Evolutionary conservation across 202 grass and related monocot species (phyloP), one percentile per base, ranked within the genome.

Genomic region (Musa balbisiana): DNA sequence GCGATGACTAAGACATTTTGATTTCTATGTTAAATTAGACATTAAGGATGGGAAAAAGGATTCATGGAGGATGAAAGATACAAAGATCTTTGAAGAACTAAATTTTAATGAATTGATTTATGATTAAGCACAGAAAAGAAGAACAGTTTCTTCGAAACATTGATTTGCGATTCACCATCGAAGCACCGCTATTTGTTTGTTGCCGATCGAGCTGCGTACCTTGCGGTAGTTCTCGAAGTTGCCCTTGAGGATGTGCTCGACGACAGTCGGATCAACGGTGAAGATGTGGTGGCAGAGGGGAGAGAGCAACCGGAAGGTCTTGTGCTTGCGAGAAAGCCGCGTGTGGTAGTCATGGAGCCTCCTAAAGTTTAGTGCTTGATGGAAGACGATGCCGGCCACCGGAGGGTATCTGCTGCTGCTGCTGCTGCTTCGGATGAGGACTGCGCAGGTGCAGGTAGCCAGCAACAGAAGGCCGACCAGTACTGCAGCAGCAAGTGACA

Each of bases 191-290:
- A 20, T 0, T 26, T 0, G 10, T 29, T 1, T 22, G 52, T 27
- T 21, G 71, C 19, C 16, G 3, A 11, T 23, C 16, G 1, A 62
- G 5, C 5, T 21, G 15, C 8, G 5, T n/a, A 92, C 89, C 86
- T 92, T 92, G 81, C 89, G 86, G 72, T 88, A 92, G 79, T 88
- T 92, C 55, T 72, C 0, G 64, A 92, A 92, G 86, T 86, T 92
- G 63, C 76, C 82, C 67, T 69, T 67, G 16, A 92, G 89, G 79
- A 88, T 82, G 79, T 88, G 72, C 79, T 88, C 83, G 6, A 92
- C 72, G 2, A 86, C 86, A 13, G 83, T 80, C 0, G 89, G 81
- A 21, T 92, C 86, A 55, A 75, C 67, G n/a, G 89, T 88, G 83
- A 78, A 88, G 1, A 86, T 43, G 63, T 86, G 86, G 1, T 74